A percentile compares a stretch with the other conserved stretches of the same genome.
Evolutionary conservation across 2,329 filamentous ascomycete genomes (phyloP).

Genomic region (Fusarium veterinarium): DNA sequence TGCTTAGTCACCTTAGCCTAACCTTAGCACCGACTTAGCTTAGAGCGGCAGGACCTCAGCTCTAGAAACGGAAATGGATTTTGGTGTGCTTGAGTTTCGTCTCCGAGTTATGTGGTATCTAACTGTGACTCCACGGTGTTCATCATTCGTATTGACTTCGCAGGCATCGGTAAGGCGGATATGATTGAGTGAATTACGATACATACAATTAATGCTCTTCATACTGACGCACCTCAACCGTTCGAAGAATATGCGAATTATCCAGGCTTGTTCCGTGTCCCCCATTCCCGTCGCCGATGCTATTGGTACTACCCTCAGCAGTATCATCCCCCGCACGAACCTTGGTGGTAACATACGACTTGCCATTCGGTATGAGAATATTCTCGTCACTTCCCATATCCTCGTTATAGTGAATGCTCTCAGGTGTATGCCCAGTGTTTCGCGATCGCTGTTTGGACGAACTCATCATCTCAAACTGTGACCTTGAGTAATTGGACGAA

Average conservation of each 20-base stretch:
- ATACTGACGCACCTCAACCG: constrained; percentile 25
- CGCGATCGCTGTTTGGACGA: constrained; percentile 7
- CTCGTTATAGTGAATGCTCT: constrained; percentile 7
- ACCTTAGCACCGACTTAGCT: too few relatives aligned
- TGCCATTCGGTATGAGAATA: constrained; percentile 11
- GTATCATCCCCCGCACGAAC: constrained; percentile 3
- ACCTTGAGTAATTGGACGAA: constrained; percentile 23
- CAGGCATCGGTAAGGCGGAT: accelerated
- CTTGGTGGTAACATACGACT: constrained; percentile 12
- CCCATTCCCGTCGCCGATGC: neutral
- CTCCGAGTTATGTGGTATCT: too few relatives aligned
- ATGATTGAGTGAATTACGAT: too few relatives aligned
- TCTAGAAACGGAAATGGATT: too few relatives aligned
- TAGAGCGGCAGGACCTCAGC: too few relatives aligned
- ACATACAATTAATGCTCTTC: neutral
- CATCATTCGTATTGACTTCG: accelerated
- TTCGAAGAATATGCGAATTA: constrained; percentile 16
- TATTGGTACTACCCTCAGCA: neutral
- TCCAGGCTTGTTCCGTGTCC: constrained; percentile 4
- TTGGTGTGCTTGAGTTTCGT: too few relatives aligned
- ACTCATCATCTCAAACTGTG: constrained; percentile 31
- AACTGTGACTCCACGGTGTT: neutral
- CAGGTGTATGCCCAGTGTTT: neutral
- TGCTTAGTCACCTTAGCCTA: too few relatives aligned
- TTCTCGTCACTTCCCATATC: constrained; percentile 24